Percentiles rank a stretch among this genome's conserved stretches.
These are phyloP conservation scores for Hypericum perforatum DNA, from an alignment of 345 rosid species.

Conservation along the genomic window DNA sequence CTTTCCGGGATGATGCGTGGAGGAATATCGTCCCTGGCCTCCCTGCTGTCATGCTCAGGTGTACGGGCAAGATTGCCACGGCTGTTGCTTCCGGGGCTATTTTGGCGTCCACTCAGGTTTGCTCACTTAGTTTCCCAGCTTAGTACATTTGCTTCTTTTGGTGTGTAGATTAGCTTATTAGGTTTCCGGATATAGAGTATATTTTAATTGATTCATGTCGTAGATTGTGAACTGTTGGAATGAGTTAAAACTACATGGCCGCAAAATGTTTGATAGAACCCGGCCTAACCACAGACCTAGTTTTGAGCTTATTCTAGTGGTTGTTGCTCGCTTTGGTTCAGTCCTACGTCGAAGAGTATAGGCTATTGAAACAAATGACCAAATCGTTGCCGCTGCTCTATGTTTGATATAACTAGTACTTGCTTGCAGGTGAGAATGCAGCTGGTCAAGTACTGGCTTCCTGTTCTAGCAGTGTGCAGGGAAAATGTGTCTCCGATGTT, in stretches of 20 bases:
- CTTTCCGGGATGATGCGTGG: conserved; percentile 57
- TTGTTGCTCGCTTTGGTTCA: too few species aligned
- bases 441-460: conserved; percentile 65
- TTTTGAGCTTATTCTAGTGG: too few species aligned
- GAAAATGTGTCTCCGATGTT: conserved; percentile 33
- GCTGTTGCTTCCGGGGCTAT: conserved; percentile 51
- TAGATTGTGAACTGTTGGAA: too few species aligned
- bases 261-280: too few species aligned
- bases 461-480: conserved; percentile 58
- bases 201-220: too few species aligned
- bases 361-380: background rate
- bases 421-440: conserved; percentile 48
- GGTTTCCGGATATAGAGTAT: too few species aligned
- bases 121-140: background rate
- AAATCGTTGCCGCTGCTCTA: background rate
- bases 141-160: background rate
- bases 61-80: conserved; percentile 49
- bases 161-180: background rate
- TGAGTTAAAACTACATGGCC: too few species aligned
- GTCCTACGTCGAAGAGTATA: too few species aligned
- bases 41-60: conserved; percentile 41
- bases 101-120: conserved; percentile 56
- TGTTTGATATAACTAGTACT: background rate
- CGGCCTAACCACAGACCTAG: too few species aligned
- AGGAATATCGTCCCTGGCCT: conserved; percentile 57